Base-by-base conservation (phyloP, 2,329 filamentous ascomycete genomes). In the Colletotrichum magnum region DNA sequence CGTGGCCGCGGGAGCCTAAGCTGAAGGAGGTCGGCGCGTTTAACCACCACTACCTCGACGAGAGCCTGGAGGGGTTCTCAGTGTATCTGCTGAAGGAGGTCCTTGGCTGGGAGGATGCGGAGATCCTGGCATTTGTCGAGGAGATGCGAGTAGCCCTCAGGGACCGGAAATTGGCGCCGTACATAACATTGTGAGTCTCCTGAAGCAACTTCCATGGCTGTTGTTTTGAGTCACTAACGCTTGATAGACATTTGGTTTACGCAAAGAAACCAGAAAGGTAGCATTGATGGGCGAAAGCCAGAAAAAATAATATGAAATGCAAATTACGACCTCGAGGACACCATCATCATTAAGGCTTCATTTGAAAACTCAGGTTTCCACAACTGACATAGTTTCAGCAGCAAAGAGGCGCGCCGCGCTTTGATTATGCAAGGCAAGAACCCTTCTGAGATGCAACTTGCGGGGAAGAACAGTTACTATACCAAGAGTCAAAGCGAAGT, bases 31-130 rank as follows among this genome's bases (percentile, higher is more conserved):
- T 73, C 47, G 72, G 71, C 3, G 32, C 63, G 0, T 74, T 69
- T 53, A 75, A 74, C 28, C 66, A 74, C 4, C 61, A 70, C 2
- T 75, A 73, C n/a, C n/a, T 71, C 10, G 73, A 75, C 6, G 68
- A 74, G 48, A 74, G 74, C 21, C 47, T 77, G 2, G 76, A 77
- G 26, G 76, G 76, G 0, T 79, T 79, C 52, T 76, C 65, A 1
- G 24, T 75, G 3, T 75, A 75, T 12, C 67, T 76, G 1, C 62
- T 79, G 15, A 76, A 75, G 2, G 73, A 80, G 54, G 53, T 79
- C 5, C 5, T 80, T 41, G 76, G 77, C 0, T 77, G 78, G 10
- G 74, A 79, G 50, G 69, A 75, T 4, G 16, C 65, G 7, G 68
- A 74, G 4, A 70, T 74, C 4, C 10, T 67, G 6, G 69, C 73